phyloP scores from a whole-genome alignment of 352 stramenopile species.

The Pythium volutum region DNA sequence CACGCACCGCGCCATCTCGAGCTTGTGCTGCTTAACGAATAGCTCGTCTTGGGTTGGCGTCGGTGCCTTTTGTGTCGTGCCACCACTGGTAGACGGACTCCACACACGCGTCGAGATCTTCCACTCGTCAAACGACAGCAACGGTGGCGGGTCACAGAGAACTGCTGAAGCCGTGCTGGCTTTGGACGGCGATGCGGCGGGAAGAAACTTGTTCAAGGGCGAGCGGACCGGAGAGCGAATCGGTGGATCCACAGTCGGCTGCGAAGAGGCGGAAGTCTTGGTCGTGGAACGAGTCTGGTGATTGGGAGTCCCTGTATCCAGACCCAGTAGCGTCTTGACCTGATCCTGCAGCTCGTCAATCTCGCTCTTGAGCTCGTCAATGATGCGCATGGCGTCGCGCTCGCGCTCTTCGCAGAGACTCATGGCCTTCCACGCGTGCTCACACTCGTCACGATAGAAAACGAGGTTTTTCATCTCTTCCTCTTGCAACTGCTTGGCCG shows the following conservation, averaged over 20 bases:
- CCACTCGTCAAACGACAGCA: slow-evolving; percentile 63
- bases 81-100: slow-evolving; percentile 19
- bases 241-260: neutral
- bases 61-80: slow-evolving; percentile 3
- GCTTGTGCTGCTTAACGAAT: slow-evolving; percentile 17
- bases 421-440: slow-evolving; percentile 61
- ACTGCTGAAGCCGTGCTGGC: neutral
- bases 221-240: slow-evolving; percentile 9
- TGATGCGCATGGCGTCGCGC: slow-evolving; percentile 58
- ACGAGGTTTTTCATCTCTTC: slow-evolving; percentile 68
- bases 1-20: slow-evolving; percentile 48
- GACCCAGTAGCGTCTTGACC: slow-evolving; percentile 40
- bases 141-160: neutral
- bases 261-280: neutral
- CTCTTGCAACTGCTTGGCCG: slow-evolving; percentile 55
- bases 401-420: slow-evolving; percentile 56
- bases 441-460: slow-evolving; percentile 75
- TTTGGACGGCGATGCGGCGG: slow-evolving; percentile 1
- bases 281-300: neutral
- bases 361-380: slow-evolving; percentile 61
- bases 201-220: slow-evolving; percentile 4
- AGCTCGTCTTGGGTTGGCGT: slow-evolving; percentile 39
- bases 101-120: slow-evolving; percentile 53
- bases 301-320: neutral
- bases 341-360: slow-evolving; percentile 52